Conservation (phyloP, 768 basidiomycete species). For the Postia placenta region DNA sequence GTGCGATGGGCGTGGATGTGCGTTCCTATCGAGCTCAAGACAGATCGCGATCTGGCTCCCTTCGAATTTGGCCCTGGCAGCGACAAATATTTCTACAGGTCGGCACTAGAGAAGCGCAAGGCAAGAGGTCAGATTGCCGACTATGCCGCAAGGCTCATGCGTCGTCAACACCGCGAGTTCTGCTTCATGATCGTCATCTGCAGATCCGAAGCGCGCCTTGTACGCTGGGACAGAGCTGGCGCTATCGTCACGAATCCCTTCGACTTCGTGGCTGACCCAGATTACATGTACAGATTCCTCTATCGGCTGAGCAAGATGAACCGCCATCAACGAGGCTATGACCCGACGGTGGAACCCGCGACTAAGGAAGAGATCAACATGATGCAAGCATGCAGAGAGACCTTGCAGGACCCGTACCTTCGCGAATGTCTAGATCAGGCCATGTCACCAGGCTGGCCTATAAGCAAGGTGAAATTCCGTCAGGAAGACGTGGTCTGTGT, state of each 20-base stretch:
- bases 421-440: no score
- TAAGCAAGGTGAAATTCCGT: no score
- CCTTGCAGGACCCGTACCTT: no score
- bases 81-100: no score
- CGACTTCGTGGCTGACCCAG: background rate
- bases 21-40: background rate
- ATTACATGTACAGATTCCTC: slow-evolving; percentile 1
- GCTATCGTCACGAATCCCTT: slow-evolving; percentile 3
- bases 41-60: background rate
- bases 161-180: slow-evolving; percentile 4
- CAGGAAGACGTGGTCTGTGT: no score
- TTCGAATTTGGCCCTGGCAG: no score
- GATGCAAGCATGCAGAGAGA: no score
- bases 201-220: background rate
- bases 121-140: slow-evolving; percentile 3
- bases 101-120: background rate
- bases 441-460: no score
- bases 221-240: slow-evolving; percentile 5
- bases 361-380: background rate
- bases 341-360: slow-evolving; percentile 4
- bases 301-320: slow-evolving; percentile 1
- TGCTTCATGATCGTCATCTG: slow-evolving; percentile 1
- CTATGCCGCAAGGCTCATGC: slow-evolving; percentile 2
- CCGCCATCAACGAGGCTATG: background rate
- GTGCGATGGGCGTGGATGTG: background rate